Evolutionary conservation across 495 filamentous ascomycete species (phyloP), one percentile per base, ranked within the genome.

Genomic region (Penicillium maclennaniae): DNA sequence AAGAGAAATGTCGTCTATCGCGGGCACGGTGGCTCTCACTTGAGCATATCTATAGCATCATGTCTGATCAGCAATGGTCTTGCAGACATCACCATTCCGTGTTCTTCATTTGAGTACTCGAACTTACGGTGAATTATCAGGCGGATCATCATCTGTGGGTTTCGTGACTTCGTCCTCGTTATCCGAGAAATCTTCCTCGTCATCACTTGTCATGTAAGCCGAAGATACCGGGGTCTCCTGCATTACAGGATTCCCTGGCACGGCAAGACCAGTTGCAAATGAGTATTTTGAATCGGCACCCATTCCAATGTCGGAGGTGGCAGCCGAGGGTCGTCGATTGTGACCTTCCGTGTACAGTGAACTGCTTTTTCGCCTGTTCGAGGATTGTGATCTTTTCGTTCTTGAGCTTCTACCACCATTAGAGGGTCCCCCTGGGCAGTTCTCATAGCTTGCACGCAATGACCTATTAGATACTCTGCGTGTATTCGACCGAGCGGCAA

Each of bases 1-100:
- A 15, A 90, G 72, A 15, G 78, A 72, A 19, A 76, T 79, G 61
- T 93, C 81, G 64, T 93, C 89, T 14, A 77, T 83, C 5, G 87
- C 81, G 7, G 84, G 75, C 8, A 92, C 88, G 0, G 86, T 88
- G 23, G 89, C 89, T 48, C 89, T 81, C 5, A 92, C 89, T 73
- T 88, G 83, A 8, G 86, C 62, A 67, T 90, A 79, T 9, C 59
- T 62, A 49, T 20, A 8, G 41, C 2, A 12, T 36, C 17, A 5
- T 41, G 7, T 21, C 21, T 14, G 8, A 47, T 59, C n/a, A 59
- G 43, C 45, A 54, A 40, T 28, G 20, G 21, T 25, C 21, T 40
- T n/a, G 9, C 38, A 9, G 38, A 3, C 4, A 40, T 17, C n/a
- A n/a, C 19, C n/a, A 6, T 1, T 2, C 19, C 20, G 19, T 6